Conservation (phyloP, 1,284 basidiomycete genomes). For the Trichosporon sp. region DNA sequence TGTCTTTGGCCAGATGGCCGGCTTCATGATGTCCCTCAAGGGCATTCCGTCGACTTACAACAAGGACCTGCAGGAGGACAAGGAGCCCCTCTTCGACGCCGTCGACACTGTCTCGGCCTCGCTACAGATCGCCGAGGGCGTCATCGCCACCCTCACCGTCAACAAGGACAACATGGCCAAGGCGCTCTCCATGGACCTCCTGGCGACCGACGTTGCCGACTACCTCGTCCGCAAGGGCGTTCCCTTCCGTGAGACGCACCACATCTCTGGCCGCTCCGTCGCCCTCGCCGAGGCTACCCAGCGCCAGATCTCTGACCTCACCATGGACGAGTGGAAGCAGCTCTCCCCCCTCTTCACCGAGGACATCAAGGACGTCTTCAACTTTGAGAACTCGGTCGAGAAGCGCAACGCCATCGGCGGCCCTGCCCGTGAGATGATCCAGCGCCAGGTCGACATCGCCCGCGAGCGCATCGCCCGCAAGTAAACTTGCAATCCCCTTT, state of each 20-base stretch:
- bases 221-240: conserved; percentile 98
- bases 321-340: conserved; percentile 73
- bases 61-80: conserved; percentile 98
- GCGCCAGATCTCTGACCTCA: conserved; percentile 78
- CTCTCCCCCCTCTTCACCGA: conserved; percentile 78
- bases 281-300: conserved; percentile 83
- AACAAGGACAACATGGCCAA: conserved; percentile 85
- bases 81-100: conserved; percentile 93
- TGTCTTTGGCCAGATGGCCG: conserved; percentile 95
- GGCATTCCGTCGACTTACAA: conserved; percentile 98
- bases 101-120: conserved; percentile 89
- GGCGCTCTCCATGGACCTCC: conserved; percentile 92
- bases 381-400: conserved; percentile 96
- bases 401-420: conserved; percentile 89
- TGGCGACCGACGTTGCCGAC: conserved; percentile 96
- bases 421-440: conserved; percentile 79
- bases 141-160: conserved; percentile 84
- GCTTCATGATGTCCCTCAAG: conserved; percentile 96
- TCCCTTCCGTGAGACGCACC: conserved; percentile 98
- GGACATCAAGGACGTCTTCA: conserved; percentile 79
- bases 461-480: conserved; percentile 60
- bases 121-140: conserved; percentile 90
- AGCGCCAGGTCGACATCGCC: conserved; percentile 77
- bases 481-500: background rate
- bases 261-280: conserved; percentile 94